phyloP scores from a whole-genome alignment of 441 rosid genomes.

The Bocquillonia castaneifolia region DNA sequence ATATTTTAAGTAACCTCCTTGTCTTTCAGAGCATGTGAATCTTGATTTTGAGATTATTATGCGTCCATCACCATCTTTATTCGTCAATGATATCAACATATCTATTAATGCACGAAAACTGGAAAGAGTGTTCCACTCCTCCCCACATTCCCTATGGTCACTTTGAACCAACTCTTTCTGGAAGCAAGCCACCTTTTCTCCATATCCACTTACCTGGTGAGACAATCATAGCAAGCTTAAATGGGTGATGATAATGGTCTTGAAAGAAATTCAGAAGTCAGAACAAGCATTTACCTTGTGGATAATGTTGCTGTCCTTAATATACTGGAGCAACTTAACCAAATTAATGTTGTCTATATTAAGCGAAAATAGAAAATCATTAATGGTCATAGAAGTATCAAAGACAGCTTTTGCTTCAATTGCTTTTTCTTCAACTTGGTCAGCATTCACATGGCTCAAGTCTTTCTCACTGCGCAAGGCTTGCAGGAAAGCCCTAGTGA shows the following conservation, averaged over 20 bases:
- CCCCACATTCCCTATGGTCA: conserved; percentile 34
- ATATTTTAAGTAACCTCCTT: conserved; percentile 68
- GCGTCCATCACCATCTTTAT: conserved; percentile 84
- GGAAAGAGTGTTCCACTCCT: conserved; percentile 55
- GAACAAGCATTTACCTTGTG: conserved; percentile 62
- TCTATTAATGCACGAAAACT: conserved; percentile 68
- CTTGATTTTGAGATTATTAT: conserved; percentile 67
- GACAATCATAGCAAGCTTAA: conserved; percentile 18
- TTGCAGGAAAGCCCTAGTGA: conserved; percentile 60
- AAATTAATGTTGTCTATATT: conserved; percentile 88
- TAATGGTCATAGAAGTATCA: conserved; percentile 65
- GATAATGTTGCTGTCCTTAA: conserved; percentile 77
- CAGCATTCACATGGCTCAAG: conserved; percentile 25
- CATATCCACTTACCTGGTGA: conserved; percentile 74
- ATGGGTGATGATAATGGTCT: conserved; percentile 8
- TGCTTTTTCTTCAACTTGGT: conserved; percentile 35
- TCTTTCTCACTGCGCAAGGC: conserved; percentile 40
- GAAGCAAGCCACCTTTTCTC: conserved; percentile 48
- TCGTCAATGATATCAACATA: conserved; percentile 64
- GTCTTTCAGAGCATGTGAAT: conserved; percentile 40
- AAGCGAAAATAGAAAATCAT: conserved; percentile 77
- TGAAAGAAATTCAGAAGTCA: conserved; percentile 3
- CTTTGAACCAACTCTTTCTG: conserved; percentile 37
- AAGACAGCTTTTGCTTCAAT: conserved; percentile 30
- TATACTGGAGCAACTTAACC: conserved; percentile 67